These are phyloP conservation scores for Apiotrichum brassicae DNA, from an alignment of 1,284 basidiomycete species.

Conservation along the genomic window DNA sequence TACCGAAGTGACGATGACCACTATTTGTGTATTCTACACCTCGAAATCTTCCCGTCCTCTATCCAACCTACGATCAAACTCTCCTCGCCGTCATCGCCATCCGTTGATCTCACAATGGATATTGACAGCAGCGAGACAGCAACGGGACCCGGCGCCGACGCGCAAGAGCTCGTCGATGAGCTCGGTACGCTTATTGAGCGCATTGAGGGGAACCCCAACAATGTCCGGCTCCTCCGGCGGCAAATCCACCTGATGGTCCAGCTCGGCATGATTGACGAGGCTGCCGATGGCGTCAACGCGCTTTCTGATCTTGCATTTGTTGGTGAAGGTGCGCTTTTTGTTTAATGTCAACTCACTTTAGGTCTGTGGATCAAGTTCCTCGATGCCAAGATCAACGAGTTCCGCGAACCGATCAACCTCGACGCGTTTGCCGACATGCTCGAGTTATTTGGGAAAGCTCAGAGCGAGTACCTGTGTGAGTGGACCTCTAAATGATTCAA, in stretches of 20 bases:
- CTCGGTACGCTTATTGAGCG: conserved; percentile 24
- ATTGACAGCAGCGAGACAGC: neutral
- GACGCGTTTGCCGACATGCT: conserved; percentile 57
- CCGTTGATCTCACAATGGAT: conserved; percentile 1
- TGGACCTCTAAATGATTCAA: conserved; percentile 8
- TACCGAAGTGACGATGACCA: no score
- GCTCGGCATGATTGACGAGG: conserved; percentile 24
- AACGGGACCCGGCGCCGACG: no score
- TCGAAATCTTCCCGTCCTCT: no score
- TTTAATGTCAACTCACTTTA: no score
- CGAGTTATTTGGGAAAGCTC: conserved; percentile 61
- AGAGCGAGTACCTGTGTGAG: conserved; percentile 75
- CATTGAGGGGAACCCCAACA: conserved; percentile 25
- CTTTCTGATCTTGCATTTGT: conserved; percentile 26
- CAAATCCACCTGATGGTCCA: conserved; percentile 30
- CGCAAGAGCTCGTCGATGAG: conserved; percentile 16
- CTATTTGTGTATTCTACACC: no score
- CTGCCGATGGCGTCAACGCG: conserved; percentile 16
- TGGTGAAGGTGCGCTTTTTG: conserved; percentile 32
- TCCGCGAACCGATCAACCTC: conserved; percentile 47
- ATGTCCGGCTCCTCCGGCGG: conserved; percentile 25
- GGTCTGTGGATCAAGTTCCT: conserved; percentile 32
- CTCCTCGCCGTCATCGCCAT: neutral
- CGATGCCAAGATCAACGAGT: conserved; percentile 17
- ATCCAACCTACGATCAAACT: no score